phyloP scores from a whole-genome alignment of 805 yeast species.

The Zygosaccharomyces bailii region DNA sequence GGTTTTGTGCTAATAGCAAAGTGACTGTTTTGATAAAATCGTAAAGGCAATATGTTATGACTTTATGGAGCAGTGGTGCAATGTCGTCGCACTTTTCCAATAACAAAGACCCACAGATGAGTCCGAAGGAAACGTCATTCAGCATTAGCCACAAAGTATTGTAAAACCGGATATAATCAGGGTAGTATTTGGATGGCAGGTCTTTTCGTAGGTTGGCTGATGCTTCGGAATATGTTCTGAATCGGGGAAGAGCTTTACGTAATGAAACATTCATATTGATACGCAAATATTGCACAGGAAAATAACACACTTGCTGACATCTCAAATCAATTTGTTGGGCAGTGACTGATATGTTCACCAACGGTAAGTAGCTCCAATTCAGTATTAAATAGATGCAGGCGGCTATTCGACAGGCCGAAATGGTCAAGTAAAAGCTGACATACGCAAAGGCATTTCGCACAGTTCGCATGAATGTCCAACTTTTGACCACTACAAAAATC shows the following conservation, averaged over 20 bases:
- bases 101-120: constrained; percentile 50
- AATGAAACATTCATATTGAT: constrained; percentile 34
- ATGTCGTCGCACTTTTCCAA: constrained; percentile 40
- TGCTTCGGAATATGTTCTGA: constrained; percentile 14
- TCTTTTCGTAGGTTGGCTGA: constrained; percentile 22
- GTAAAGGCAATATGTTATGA: constrained; percentile 32
- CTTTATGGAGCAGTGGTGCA: constrained; percentile 35
- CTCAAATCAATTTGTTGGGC: constrained; percentile 79
- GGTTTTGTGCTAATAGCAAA: constrained; percentile 77
- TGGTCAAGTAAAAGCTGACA: constrained; percentile 10
- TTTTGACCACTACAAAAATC: neutral
- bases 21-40: constrained; percentile 48
- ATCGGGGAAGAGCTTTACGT: constrained; percentile 18
- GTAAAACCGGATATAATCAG: constrained; percentile 73
- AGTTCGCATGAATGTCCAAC: neutral
- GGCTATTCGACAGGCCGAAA: constrained; percentile 19
- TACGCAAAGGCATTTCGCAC: neutral
- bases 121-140: constrained; percentile 78
- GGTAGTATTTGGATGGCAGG: constrained; percentile 44
- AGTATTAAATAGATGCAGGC: constrained; percentile 17
- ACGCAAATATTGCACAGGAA: constrained; percentile 74
- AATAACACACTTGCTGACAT: constrained; percentile 66
- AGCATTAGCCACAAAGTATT: constrained; percentile 84
- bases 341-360: constrained; percentile 47
- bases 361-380: constrained; percentile 18